Percentiles rank a stretch among this genome's conserved stretches.
phyloP scores from a whole-genome alignment of 805 yeast genomes.

The Candida stauntonica region DNA sequence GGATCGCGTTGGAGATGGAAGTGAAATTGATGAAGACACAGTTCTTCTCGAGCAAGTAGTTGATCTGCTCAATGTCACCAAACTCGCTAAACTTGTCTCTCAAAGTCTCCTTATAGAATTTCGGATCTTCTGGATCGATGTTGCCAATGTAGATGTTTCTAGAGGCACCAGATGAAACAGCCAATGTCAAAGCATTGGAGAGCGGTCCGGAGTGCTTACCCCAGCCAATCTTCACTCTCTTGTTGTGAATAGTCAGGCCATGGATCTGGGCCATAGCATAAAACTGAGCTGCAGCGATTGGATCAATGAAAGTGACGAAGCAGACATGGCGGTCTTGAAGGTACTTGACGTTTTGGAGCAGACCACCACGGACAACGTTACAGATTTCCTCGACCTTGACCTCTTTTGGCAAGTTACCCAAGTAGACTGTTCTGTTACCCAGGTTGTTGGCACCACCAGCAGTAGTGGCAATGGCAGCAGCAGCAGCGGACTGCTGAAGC shows the following conservation, averaged over 20 bases:
- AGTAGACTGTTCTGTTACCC: constrained; percentile 90
- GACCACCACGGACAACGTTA: constrained; percentile 93
- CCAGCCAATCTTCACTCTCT: constrained; percentile 93
- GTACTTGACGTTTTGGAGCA: constrained; percentile 76
- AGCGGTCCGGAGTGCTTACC: constrained; percentile 95
- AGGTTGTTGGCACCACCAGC: constrained; percentile 91
- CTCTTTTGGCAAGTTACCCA: constrained; percentile 86
- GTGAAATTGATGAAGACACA: constrained; percentile 33
- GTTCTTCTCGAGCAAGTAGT: constrained; percentile 58
- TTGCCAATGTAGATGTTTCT: constrained; percentile 89
- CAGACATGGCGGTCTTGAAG: constrained; percentile 86
- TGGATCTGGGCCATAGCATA: constrained; percentile 91
- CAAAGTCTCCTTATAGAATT: constrained; percentile 53
- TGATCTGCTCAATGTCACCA: constrained; percentile 95
- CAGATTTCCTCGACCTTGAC: constrained; percentile 90
- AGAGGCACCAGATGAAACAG: constrained; percentile 91
- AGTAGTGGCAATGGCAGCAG: constrained; percentile 93
- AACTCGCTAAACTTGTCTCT: constrained; percentile 71
- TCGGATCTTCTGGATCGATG: constrained; percentile 38
- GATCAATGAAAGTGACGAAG: constrained; percentile 92
- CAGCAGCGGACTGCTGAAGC: constrained; percentile 93
- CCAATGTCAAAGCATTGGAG: constrained; percentile 79
- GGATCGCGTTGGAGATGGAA: constrained; percentile 84
- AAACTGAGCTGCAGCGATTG: constrained; percentile 96
- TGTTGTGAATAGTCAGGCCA: constrained; percentile 79